Evolutionary conservation across 1,139 yeast species (phyloP), one percentile per base, ranked within the genome.

Genomic region (Zygosaccharomyces sapae): DNA sequence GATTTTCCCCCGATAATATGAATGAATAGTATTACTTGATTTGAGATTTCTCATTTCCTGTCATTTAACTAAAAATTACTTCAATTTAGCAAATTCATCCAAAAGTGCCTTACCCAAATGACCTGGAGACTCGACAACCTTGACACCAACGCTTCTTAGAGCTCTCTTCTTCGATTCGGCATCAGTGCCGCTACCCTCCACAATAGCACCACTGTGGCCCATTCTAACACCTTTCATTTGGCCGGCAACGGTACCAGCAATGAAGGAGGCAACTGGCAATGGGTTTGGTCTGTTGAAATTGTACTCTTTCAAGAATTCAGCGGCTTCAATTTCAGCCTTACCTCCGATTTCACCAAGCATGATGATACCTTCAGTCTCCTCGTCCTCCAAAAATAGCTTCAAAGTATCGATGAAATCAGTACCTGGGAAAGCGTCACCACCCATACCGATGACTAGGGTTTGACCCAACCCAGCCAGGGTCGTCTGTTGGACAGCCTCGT

Each of bases 171-270:
- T 92, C 59, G 95, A 87, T 67, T 84, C 85, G 57, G 99, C 99
- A 69, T 94, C 97, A 73, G 98, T 97, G 76, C 92, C 92, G 70
- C 97, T 97, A 70, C 98, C 98, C 55, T 96, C 86, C 58, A 92
- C 92, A 67, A 92, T 88, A 72, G 98, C 99, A 79, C 99, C 98
- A 53, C 98, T 97, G 74, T 92, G 99, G 63, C 99, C 99, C 97
- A 92, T 92, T 79, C 98, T 90, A 77, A 96, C 90, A 69, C 98
- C 98, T 55, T 65, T 65, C 67, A 66, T 63, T 70, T 97, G 97
- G 60, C 97, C 97, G 65, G 98, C 97, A 62, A 97, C 89, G 55
- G 90, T 85, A 77, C 98, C 98, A 56, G 99, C 98, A 70, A 92
- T 92, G 78, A 94, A 92, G 33, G 97, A 86, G 56, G 90, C 96